Evolutionary conservation across 2,329 filamentous ascomycete genomes (phyloP), one percentile per base, ranked within the genome.

Genomic region (Corinectria fuckeliana): DNA sequence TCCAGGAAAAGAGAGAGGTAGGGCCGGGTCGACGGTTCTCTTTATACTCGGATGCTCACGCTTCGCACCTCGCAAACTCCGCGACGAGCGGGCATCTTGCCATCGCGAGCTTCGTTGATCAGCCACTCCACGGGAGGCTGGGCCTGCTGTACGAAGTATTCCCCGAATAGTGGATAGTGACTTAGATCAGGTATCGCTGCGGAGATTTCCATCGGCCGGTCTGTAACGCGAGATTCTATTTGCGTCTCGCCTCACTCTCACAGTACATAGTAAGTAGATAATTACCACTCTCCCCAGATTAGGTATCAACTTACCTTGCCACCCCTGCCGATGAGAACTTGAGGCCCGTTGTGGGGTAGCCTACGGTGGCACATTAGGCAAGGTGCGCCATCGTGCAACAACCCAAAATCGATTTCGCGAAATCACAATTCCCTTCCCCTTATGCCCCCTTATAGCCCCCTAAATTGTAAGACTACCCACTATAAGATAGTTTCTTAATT

Each of bases 31-130:
- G 36, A 41, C 18, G 54, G 42, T 23, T 56, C 59, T 64, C 65
- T 67, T 69, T 69, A 69, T 69, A 69, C 59, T 47, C 56, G 53
- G 16, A 32, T 8, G 2, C 14, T 53, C 34, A 50, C 25, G 21
- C 36, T 47, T 20, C 30, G 4, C 28, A 51, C 53, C 38, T 68
- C 52, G 61, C 59, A 56, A 50, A 53, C 48, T 56, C 50, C 52
- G 54, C 23, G 65, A 64, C 58, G 57, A 58, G 49, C 56, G 59
- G 60, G 61, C 42, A 60, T 45, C 56, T 47, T 47, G 25, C 49
- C 57, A 62, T 65, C 51, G 60, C 54, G 61, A 64, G 64, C 56
- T 57, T 64, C 50, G 54, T 34, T 52, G 64, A 64, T 67, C 62
- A 21, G 36, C 47, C 56, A 50, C 60, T 66, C 65, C 65, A 58